Percentiles rank a stretch among this genome's conserved stretches.
Conservation (phyloP, 2,329 filamentous ascomycete genomes). For the Venturia aucupariae region DNA sequence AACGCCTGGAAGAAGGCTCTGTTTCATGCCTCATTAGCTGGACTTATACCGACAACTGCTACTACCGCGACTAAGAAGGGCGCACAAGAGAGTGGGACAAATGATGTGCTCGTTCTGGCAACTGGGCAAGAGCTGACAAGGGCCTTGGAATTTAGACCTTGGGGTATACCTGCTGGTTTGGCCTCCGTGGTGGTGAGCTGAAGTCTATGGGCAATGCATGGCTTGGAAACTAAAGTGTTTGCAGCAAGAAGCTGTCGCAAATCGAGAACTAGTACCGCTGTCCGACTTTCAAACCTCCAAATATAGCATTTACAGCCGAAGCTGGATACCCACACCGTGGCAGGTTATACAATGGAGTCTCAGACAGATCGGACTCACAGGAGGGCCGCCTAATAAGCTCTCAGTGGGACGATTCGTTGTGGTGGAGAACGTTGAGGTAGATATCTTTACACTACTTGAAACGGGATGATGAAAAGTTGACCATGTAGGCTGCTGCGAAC, state of each 20-base stretch:
- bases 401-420: constrained; percentile 57
- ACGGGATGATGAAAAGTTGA: background rate
- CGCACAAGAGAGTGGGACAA: constrained; percentile 23
- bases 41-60: constrained; percentile 41
- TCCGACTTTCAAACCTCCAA: constrained; percentile 55
- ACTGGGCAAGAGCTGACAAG: constrained; percentile 56
- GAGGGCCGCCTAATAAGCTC: constrained; percentile 46
- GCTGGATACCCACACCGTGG: constrained; percentile 59
- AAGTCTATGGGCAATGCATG: constrained; percentile 26
- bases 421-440: constrained; percentile 39
- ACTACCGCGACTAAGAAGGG: constrained; percentile 18
- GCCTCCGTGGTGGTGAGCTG: constrained; percentile 54
- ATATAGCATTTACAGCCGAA: constrained; percentile 62
- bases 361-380: constrained; percentile 56
- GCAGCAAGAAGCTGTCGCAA: constrained; percentile 59
- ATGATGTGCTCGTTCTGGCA: constrained; percentile 42
- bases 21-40: constrained; percentile 56
- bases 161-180: constrained; percentile 71
- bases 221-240: background rate
- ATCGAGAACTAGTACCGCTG: constrained; percentile 60
- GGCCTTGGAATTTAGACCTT: constrained; percentile 65
- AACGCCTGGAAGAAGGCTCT: constrained; percentile 70
- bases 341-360: constrained; percentile 67
- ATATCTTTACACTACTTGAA: background rate
- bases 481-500: constrained; percentile 29